phyloP scores from a whole-genome alignment of 2,329 filamentous ascomycete species.

The Penicillium fuscoglaucum region DNA sequence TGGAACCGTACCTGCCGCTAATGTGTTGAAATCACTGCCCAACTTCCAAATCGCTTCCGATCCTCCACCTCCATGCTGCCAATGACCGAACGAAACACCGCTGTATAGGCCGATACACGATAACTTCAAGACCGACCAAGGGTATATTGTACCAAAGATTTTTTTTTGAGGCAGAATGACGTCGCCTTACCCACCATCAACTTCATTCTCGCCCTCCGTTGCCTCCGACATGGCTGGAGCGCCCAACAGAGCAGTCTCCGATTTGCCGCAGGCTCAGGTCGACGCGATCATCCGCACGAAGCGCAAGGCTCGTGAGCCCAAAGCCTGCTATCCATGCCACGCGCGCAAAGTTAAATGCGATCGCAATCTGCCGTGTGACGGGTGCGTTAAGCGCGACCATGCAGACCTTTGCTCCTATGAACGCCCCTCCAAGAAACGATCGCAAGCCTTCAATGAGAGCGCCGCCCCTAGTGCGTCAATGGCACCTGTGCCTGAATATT shows the following conservation, averaged over 20 bases:
- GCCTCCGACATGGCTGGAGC: constrained; percentile 26
- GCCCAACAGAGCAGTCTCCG: constrained; percentile 35
- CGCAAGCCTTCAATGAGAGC: constrained; percentile 29
- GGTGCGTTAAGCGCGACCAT: constrained; percentile 52
- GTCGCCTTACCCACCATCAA: constrained; percentile 33
- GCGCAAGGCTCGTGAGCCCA: constrained; percentile 50
- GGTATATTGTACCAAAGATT: neutral
- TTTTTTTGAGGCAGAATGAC: constrained; percentile 24
- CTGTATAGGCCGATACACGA: constrained; percentile 7
- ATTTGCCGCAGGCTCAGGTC: constrained; percentile 48
- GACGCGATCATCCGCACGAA: constrained; percentile 51
- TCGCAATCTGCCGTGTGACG: constrained; percentile 51
- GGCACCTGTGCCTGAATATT: constrained; percentile 13
- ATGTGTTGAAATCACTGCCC: constrained; percentile 1
- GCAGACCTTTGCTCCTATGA: constrained; percentile 52
- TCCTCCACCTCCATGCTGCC: neutral
- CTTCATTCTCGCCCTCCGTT: constrained; percentile 33
- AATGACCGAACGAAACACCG: constrained; percentile 10
- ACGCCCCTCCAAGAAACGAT: constrained; percentile 48
- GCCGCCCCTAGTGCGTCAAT: constrained; percentile 16
- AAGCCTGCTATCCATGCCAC: constrained; percentile 50
- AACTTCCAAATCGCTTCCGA: neutral
- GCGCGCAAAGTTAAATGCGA: constrained; percentile 53
- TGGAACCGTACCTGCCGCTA: neutral
- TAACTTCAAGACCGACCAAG: constrained; percentile 3